phyloP scores from a whole-genome alignment of 148 eudicot species.

The Rhododendron mucronatum region DNA sequence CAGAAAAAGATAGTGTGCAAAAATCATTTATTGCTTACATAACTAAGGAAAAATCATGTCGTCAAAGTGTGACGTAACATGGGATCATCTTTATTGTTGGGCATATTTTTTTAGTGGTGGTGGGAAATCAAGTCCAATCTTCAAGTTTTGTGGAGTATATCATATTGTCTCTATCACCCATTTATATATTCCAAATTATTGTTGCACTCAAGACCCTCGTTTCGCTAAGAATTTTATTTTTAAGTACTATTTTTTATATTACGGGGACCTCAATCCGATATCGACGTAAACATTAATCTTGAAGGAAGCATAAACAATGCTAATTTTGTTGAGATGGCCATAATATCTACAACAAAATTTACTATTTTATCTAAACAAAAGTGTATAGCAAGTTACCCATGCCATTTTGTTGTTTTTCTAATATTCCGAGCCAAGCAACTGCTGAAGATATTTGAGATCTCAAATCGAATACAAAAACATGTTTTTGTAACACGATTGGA shows the following conservation, averaged over 20 bases:
- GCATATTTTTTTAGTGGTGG: neutral
- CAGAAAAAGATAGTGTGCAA: neutral
- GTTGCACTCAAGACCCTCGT: neutral
- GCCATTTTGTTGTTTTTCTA: neutral
- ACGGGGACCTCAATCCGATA: neutral
- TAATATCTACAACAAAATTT: neutral
- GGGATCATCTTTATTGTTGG: neutral
- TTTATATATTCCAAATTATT: neutral
- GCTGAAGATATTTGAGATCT: neutral
- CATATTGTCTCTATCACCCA: neutral
- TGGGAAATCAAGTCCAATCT: neutral
- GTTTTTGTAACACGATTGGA: neutral
- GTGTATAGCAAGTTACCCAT: neutral
- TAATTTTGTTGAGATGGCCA: neutral
- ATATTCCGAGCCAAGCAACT: neutral
- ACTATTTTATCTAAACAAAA: no score
- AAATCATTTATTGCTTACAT: neutral
- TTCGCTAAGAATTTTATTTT: no score
- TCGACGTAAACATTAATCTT: neutral
- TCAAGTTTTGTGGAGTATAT: neutral
- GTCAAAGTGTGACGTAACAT: slow-evolving; percentile 5
- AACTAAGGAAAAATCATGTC: neutral
- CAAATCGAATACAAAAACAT: neutral
- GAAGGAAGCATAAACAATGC: neutral
- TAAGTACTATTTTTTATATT: no score